Evolutionary conservation across 306 rosid species (phyloP), one percentile per base, ranked within the genome.

Genomic region (Vicia sativa): DNA sequence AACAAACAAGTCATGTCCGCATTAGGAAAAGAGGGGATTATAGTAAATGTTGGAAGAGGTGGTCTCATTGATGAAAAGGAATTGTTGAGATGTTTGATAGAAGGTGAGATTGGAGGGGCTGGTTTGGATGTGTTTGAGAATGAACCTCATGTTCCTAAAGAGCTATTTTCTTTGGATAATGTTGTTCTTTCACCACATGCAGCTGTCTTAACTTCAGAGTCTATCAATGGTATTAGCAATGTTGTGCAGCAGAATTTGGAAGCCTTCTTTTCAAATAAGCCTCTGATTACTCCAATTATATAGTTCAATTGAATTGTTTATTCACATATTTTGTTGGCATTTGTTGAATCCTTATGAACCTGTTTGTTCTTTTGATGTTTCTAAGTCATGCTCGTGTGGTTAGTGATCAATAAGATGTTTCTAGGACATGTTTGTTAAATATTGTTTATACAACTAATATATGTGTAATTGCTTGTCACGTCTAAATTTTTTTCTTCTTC

Each of bases 61-160:
- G 49, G 74, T 13, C 11, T 87, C 9, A 73, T 87, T 4, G 65
- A 84, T n/a, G 85, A 87, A 76, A 67, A 76, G 5, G 65, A 60
- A 18, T 42, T 75, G 23, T 5, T 75, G 6, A 11, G 0, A 14
- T 68, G 74, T 39, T 75, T 60, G 29, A 19, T 50, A 6, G 57
- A 75, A 26, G 70, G 70, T 0, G 70, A 75, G 11, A 19, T 75
- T 68, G 70, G 65, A 5, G 79, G 79, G 16, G 85, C 82, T 70
- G 87, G 82, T 8, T 64, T 84, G 82, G 89, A 83, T 79, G 91
- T 86, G 82, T 83, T 83, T 55, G 88, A 83, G 80, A 57, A 77
- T 55, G 88, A 86, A 52, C 89, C 89, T 34, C 9, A 72, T 43
- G 85, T 81, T 77, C 76, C 82, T 11, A 0, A 26, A 29, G 79